A percentile compares a stretch with the other conserved stretches of the same genome.
phyloP scores from a whole-genome alignment of 345 rosid genomes.

The Citrus unshiu region DNA sequence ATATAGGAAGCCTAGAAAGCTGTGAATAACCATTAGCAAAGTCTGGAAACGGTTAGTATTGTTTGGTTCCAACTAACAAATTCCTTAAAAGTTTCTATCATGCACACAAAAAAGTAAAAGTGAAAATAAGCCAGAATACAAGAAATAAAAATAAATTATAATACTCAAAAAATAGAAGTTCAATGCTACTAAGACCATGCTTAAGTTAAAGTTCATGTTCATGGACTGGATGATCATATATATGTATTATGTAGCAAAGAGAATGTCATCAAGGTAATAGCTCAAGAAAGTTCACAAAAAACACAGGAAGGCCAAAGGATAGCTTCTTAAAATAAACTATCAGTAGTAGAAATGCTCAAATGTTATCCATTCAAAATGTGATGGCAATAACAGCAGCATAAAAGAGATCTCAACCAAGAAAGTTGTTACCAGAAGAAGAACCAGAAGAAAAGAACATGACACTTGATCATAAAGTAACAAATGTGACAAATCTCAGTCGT shows the following conservation, averaged over 20 bases:
- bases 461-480: too few relatives aligned
- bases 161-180: background rate
- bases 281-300: background rate
- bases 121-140: background rate
- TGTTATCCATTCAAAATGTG: background rate
- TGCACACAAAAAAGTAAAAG: background rate
- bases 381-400: background rate
- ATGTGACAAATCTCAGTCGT: too few relatives aligned
- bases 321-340: background rate
- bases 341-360: background rate
- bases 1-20: conserved; percentile 3
- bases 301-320: background rate
- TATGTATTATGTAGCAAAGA: background rate
- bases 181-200: background rate
- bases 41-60: background rate
- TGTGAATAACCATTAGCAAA: background rate
- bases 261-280: background rate
- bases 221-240: background rate
- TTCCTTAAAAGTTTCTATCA: background rate
- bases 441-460: too few relatives aligned
- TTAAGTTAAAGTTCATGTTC: background rate
- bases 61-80: background rate
- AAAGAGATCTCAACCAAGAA: too few relatives aligned
- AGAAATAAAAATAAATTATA: background rate
- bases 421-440: too few relatives aligned